Conservation (phyloP, 2,329 filamentous ascomycete species). For the Fusarium guadeloupense region DNA sequence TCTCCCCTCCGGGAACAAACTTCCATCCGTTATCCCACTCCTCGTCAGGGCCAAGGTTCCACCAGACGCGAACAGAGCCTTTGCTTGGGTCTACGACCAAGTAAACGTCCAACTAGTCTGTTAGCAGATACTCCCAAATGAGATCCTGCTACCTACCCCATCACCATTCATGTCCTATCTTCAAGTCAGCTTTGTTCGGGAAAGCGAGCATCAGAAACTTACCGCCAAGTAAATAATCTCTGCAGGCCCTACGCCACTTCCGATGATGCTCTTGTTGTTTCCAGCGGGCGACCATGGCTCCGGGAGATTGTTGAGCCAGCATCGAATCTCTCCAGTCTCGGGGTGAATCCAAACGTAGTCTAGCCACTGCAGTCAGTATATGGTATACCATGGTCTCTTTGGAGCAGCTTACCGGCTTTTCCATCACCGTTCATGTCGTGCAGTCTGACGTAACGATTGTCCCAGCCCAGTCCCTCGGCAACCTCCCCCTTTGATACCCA, state of each 20-base stretch:
- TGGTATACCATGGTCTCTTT: too few relatives aligned
- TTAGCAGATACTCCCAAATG: too few relatives aligned
- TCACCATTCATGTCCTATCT: constrained; percentile 16
- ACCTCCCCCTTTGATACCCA: constrained; percentile 12
- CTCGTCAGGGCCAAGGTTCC: constrained; percentile 1
- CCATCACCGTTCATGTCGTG: constrained; percentile 21
- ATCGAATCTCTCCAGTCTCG: not conserved
- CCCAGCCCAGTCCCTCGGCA: constrained; percentile 7
- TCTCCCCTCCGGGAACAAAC: constrained; percentile 31
- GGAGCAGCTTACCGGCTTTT: constrained; percentile 1
- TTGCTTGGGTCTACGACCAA: constrained; percentile 1
- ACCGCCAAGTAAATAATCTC: constrained; percentile 10
- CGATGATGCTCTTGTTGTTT: constrained; percentile 4
- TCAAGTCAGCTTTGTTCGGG: not conserved
- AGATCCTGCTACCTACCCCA: not conserved
- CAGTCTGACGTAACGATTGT: not conserved
- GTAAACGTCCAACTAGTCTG: not conserved
- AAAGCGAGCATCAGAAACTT: not conserved
- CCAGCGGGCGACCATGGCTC: not conserved
- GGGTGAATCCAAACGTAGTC: constrained; percentile 19
- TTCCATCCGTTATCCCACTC: constrained; percentile 8
- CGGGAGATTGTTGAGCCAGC: constrained; percentile 13
- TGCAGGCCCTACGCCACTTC: not conserved
- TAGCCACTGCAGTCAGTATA: not conserved
- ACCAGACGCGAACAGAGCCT: constrained; percentile 4